Evolutionary conservation across 805 yeast genomes (phyloP).

Genomic region (Schwanniomyces sp.): DNA sequence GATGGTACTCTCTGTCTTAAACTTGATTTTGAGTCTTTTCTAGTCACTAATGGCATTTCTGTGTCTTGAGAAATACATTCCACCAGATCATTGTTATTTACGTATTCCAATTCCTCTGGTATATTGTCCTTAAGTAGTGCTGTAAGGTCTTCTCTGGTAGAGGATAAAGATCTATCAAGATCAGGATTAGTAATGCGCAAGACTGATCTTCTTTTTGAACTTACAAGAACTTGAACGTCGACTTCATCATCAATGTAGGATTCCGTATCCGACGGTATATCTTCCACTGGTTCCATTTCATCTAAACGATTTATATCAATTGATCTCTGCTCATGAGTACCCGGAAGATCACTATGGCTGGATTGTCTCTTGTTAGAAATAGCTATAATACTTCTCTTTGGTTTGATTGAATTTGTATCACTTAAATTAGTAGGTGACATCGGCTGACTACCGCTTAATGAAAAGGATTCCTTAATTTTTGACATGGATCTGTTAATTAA

Average conservation of each 20-base stretch:
- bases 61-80: neutral
- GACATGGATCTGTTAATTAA: constrained; percentile 13
- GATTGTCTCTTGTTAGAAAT: neutral
- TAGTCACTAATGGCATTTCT: neutral
- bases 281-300: neutral
- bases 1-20: constrained; percentile 19
- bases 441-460: constrained; percentile 22
- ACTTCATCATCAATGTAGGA: constrained; percentile 47
- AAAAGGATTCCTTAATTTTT: constrained; percentile 21
- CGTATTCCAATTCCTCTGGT: neutral
- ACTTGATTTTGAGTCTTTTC: neutral
- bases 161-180: constrained; percentile 1
- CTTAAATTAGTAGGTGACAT: constrained; percentile 12
- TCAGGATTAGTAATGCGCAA: constrained; percentile 65
- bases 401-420: constrained; percentile 2
- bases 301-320: constrained; percentile 2
- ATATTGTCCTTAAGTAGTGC: neutral
- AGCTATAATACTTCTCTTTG: constrained; percentile 7
- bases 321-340: constrained; percentile 1
- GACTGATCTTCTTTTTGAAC: constrained; percentile 60
- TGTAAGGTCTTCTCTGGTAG: neutral
- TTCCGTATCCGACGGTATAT: constrained; percentile 16
- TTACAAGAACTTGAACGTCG: constrained; percentile 73
- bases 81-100: neutral
- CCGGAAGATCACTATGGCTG: neutral